Base-by-base conservation (phyloP, 1,284 basidiomycete genomes). In the Peniophora sp. region DNA sequence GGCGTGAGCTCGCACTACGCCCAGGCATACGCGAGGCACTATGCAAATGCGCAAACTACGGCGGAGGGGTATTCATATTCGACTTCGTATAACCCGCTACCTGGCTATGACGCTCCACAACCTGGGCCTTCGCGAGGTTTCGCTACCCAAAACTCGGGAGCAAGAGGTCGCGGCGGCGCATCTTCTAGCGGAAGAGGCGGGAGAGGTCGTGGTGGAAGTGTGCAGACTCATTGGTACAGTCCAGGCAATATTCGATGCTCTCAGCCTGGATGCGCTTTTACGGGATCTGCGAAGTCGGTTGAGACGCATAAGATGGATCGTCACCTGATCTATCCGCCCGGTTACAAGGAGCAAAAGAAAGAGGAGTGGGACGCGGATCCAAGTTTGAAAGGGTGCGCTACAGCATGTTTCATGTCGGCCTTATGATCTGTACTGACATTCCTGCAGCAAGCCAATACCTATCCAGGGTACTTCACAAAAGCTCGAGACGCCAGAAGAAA, bases 261-360 rank as follows among this genome's bases (percentile, higher is more conserved):
- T 1, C 72, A 85, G 54, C 72, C 72, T 35, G 78, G 78, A 14
- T 96, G 92, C 64, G 63, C 66, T 8, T 97, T 92, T 61, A 73
- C 74, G 24, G 92, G 90, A 22, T 83, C 88, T 6, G 72, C 74
- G 37, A 88, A 88, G 60, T 72, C 81, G 24, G 80, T 95, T 3
- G 84, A 91, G 63, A 74, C 77, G 18, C 93, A 96, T 63, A 89
- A 86, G 78, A 93, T 92, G 81, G 93, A 96, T 63, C 74, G 92
- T 18, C 93, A 95, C 66, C 71, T 95, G 47, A 84, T 94, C 47
- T 93, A 83, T 58, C 87, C 88, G 15, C 75, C 78, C 42, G 85
- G 81, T 18, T 88, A 87, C 80, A 76, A 88, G 48, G 77, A 82
- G 52, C 74, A 73, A 55, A 76, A 76, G 56, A 76, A 70, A 54